These are phyloP conservation scores for Pleurotus tuber-regium DNA, from an alignment of 768 basidiomycete species.

Conservation along the genomic window DNA sequence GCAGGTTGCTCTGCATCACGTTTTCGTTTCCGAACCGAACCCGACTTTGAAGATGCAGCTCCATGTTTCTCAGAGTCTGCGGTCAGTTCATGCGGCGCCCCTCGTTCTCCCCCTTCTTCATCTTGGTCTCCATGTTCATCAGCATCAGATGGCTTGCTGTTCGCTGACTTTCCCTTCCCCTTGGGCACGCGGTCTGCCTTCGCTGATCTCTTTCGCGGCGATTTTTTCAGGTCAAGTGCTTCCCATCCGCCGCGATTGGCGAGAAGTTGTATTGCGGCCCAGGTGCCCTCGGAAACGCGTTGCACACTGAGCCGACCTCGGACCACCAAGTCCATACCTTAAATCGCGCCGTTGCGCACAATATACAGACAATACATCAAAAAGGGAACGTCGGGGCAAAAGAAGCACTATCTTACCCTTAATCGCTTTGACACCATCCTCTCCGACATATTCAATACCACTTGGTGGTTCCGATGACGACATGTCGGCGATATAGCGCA, in stretches of 20 bases:
- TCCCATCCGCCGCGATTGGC: slow-evolving; percentile 83
- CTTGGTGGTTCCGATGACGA: slow-evolving; percentile 33
- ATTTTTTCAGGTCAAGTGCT: slow-evolving; percentile 33
- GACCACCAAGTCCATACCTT: slow-evolving; percentile 77
- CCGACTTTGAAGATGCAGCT: background rate
- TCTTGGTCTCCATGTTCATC: background rate
- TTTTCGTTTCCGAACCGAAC: slow-evolving; percentile 27
- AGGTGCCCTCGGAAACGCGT: slow-evolving; percentile 64
- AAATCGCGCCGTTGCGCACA: background rate
- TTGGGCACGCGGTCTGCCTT: background rate
- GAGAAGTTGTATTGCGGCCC: slow-evolving; percentile 55
- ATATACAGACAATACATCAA: background rate
- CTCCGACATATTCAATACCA: slow-evolving; percentile 52
- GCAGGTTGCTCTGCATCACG: slow-evolving; percentile 23
- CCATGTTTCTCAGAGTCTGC: background rate
- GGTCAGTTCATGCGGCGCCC: too few species aligned
- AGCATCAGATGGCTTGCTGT: background rate
- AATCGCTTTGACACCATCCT: slow-evolving; percentile 58
- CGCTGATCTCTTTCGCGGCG: slow-evolving; percentile 18
- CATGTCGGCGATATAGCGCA: slow-evolving; percentile 58
- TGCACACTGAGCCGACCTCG: slow-evolving; percentile 89
- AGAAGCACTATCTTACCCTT: slow-evolving; percentile 48
- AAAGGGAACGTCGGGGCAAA: background rate
- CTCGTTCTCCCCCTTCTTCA: background rate
- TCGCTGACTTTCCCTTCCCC: background rate